These are phyloP conservation scores for Sporopachydermia quercuum DNA, from an alignment of 805 yeast species.

Conservation along the genomic window DNA sequence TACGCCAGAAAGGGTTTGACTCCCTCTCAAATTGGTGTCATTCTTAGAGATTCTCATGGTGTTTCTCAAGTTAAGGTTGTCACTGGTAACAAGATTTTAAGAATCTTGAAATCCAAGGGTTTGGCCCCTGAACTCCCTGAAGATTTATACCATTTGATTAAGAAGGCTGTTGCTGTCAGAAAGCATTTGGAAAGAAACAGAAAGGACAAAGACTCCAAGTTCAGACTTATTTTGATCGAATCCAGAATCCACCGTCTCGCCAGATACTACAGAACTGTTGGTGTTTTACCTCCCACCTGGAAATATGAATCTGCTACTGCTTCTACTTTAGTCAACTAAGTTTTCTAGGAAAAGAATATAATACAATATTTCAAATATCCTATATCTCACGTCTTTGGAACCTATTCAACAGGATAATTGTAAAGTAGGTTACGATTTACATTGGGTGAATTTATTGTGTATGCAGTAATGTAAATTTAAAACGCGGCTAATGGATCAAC, in stretches of 20 bases:
- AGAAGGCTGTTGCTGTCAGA: conserved; percentile 99
- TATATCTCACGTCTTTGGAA: conserved; percentile 11
- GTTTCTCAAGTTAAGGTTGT: conserved; percentile 93
- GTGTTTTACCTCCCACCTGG: conserved; percentile 99
- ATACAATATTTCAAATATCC: conserved; percentile 8
- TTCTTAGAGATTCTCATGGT: conserved; percentile 99
- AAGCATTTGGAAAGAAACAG: conserved; percentile 99
- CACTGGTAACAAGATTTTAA: conserved; percentile 96
- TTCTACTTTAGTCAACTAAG: conserved; percentile 97
- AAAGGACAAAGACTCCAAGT: conserved; percentile 99
- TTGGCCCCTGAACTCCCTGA: conserved; percentile 99
- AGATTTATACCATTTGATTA: conserved; percentile 96
- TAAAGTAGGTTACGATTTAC: too few species aligned
- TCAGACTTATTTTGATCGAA: conserved; percentile 99
- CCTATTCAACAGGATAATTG: conserved; percentile 7
- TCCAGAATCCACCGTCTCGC: conserved; percentile 99
- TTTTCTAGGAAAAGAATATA: too few species aligned
- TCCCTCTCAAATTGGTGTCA: conserved; percentile 99
- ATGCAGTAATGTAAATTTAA: too few species aligned
- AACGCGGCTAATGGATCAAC: not conserved
- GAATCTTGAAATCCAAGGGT: conserved; percentile 98
- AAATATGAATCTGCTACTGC: conserved; percentile 99
- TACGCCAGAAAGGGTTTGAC: conserved; percentile 99
- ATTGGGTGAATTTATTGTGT: too few species aligned
- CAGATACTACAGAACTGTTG: conserved; percentile 99